Conservation (phyloP, 116 monocot species). For the Thalassia testudinum region DNA sequence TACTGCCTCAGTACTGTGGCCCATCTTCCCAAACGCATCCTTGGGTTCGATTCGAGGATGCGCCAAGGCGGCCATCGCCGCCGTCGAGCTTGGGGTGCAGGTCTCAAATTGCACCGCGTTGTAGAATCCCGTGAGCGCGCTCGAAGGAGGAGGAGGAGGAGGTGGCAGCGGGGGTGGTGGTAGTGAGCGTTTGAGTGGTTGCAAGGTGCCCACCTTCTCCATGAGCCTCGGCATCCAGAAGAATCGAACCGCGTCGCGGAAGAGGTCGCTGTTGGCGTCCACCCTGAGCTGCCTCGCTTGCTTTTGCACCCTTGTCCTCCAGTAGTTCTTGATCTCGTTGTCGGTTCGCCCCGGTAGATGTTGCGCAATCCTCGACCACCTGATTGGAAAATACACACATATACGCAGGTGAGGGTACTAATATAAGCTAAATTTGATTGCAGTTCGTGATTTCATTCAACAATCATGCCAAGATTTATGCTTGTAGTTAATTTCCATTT, state of each 20-base stretch:
- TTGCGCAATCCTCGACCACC: conserved; percentile 94
- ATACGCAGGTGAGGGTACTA: too few relatives aligned
- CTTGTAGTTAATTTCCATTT: too few relatives aligned
- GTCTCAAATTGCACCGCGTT: neutral
- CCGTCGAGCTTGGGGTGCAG: neutral
- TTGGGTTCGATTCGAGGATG: too few relatives aligned
- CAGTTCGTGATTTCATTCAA: too few relatives aligned
- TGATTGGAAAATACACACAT: too few relatives aligned
- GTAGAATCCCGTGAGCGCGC: neutral
- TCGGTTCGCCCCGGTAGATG: too few relatives aligned
- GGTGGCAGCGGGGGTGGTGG: neutral
- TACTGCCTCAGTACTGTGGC: too few relatives aligned
- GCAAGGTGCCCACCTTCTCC: conserved; percentile 60
- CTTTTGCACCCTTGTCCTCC: conserved; percentile 67
- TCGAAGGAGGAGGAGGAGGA: conserved; percentile 1
- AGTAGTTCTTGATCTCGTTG: too few relatives aligned
- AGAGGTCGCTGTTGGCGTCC: conserved; percentile 62
- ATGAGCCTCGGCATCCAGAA: conserved; percentile 61
- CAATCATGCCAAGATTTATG: too few relatives aligned
- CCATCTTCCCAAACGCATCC: too few relatives aligned
- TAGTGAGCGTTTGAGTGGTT: conserved; percentile 10
- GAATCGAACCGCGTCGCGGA: conserved; percentile 41
- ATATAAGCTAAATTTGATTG: too few relatives aligned
- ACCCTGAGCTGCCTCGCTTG: conserved; percentile 48
- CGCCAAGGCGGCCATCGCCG: conserved; percentile 16